Evolutionary conservation across 1,284 basidiomycete genomes (phyloP).

Genomic region (Xerocomus amazonicus): DNA sequence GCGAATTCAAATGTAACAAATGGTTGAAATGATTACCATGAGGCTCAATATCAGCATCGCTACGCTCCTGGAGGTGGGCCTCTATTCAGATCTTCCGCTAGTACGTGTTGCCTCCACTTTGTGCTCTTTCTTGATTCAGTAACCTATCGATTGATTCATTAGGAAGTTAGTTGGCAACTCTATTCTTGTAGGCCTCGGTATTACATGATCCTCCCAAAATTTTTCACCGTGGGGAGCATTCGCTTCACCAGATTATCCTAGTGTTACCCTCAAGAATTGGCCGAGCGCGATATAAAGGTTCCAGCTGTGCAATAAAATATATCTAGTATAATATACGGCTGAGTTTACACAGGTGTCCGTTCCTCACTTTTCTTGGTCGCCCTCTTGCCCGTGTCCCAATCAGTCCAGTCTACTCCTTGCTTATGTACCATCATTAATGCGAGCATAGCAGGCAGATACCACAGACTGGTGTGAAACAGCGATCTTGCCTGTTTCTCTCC

Average conservation of each 20-base stretch:
- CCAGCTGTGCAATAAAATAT: no score
- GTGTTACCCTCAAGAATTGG: no score
- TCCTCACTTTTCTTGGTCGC: not conserved
- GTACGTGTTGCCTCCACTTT: not conserved
- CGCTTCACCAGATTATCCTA: no score
- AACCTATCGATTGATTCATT: not conserved
- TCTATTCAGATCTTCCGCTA: not conserved
- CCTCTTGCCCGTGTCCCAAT: constrained; percentile 37
- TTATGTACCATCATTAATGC: constrained; percentile 95
- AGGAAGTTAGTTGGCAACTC: not conserved
- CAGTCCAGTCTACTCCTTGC: constrained; percentile 71
- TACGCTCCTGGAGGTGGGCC: not conserved
- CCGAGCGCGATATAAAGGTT: no score
- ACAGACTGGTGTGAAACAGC: constrained; percentile 82
- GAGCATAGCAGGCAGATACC: constrained; percentile 89
- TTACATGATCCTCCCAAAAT: no score
- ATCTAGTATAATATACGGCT: not conserved
- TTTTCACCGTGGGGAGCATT: no score
- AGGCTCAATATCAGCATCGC: not conserved
- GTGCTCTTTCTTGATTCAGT: not conserved
- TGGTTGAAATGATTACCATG: constrained; percentile 8
- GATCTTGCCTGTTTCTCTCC: constrained; percentile 80
- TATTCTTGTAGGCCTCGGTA: not conserved
- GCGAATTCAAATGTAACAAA: constrained; percentile 24
- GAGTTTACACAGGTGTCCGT: not conserved